These are phyloP conservation scores for Leishmania mexicana DNA, from an alignment of 208 protist species.

Conservation along the genomic window DNA sequence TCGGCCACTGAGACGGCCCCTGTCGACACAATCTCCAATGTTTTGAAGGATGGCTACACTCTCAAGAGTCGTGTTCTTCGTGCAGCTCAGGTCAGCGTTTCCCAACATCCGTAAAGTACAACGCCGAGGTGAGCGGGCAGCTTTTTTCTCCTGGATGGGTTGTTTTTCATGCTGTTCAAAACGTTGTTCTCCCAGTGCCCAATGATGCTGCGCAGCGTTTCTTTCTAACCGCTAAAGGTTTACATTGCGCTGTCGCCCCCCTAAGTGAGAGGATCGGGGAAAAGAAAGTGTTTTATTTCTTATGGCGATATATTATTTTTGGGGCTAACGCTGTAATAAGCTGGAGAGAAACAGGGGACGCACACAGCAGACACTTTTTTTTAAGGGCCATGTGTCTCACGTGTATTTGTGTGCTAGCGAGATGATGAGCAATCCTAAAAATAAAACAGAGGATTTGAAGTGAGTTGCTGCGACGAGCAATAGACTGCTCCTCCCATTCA, in stretches of 20 bases:
- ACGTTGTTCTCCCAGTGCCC: conserved; percentile 4
- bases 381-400: background rate
- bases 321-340: background rate
- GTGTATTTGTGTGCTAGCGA: background rate
- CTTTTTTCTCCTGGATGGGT: conserved; percentile 5
- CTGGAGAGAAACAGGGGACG: background rate
- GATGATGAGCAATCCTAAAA: background rate
- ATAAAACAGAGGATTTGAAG: background rate
- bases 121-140: background rate
- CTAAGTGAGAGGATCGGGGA: background rate
- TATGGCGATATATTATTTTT: background rate
- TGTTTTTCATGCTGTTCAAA: conserved; percentile 31
- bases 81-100: conserved; percentile 90
- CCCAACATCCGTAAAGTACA: conserved; percentile 20
- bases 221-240: background rate
- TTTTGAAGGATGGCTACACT: conserved; percentile 93
- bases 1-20: conserved; percentile 56
- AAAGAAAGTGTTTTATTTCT: background rate
- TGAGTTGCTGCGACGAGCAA: background rate
- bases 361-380: background rate
- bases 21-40: conserved; percentile 61
- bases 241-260: background rate
- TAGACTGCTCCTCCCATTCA: background rate
- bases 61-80: conserved; percentile 87
- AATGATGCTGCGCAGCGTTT: background rate